Conservation (phyloP, 768 basidiomycete genomes). For the Paxillus rubicundulus region DNA sequence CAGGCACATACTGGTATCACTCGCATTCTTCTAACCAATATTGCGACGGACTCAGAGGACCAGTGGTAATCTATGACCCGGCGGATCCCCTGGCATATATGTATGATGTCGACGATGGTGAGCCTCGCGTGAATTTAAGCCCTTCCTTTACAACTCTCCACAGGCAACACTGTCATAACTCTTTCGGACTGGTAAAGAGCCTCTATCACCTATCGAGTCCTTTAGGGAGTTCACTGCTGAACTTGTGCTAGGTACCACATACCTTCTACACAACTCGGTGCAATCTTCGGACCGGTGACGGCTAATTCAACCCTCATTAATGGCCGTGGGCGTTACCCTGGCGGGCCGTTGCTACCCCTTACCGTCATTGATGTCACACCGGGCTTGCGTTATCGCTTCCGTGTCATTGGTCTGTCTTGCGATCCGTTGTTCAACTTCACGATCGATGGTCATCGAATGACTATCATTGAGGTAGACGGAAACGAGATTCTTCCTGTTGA, state of each 20-base stretch:
- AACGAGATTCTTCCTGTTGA: too few species aligned
- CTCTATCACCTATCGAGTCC: neutral
- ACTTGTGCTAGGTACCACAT: slow-evolving; percentile 35
- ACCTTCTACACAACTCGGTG: slow-evolving; percentile 17
- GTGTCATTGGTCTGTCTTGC: too few species aligned
- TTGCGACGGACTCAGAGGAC: slow-evolving; percentile 29
- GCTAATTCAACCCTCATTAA: slow-evolving; percentile 51
- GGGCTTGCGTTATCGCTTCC: slow-evolving; percentile 37
- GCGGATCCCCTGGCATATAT: slow-evolving; percentile 20
- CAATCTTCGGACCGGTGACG: slow-evolving; percentile 6
- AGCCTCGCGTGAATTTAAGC: neutral
- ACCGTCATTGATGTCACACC: slow-evolving; percentile 43
- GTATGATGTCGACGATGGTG: slow-evolving; percentile 36
- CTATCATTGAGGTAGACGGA: too few species aligned
- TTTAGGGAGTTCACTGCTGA: slow-evolving; percentile 6
- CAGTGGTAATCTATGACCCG: slow-evolving; percentile 40
- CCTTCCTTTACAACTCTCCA: too few species aligned
- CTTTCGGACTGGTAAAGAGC: too few species aligned
- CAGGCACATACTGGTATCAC: slow-evolving; percentile 43
- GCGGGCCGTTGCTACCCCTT: slow-evolving; percentile 39
- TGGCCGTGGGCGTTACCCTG: slow-evolving; percentile 45
- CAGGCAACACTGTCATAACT: too few species aligned
- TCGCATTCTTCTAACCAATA: slow-evolving; percentile 47
- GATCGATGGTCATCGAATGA: too few species aligned
- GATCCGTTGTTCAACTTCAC: too few species aligned